Conservation (phyloP, 768 basidiomycete genomes). For the Russula earlei region DNA sequence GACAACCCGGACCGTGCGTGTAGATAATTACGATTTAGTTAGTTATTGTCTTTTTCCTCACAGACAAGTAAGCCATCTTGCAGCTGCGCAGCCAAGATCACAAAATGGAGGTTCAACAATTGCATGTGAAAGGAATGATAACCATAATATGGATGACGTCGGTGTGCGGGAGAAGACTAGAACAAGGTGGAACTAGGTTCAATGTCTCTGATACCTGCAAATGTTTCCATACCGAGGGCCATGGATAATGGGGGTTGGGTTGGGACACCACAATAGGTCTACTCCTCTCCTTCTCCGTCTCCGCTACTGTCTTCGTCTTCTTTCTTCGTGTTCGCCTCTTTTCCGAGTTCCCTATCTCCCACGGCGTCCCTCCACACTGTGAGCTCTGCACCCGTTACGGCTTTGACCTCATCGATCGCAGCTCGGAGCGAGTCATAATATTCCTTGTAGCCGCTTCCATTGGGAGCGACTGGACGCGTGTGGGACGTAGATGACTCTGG, state of each 20-base stretch:
- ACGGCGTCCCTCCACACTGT: slow-evolving; percentile 70
- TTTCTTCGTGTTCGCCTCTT: slow-evolving; percentile 41
- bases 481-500: slow-evolving; percentile 22
- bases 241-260: too few species aligned
- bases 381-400: slow-evolving; percentile 53
- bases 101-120: too few species aligned
- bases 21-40: too few species aligned
- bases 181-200: too few species aligned
- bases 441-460: slow-evolving; percentile 18
- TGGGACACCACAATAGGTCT: neutral
- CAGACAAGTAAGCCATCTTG: neutral
- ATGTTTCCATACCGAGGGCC: too few species aligned
- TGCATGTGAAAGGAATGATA: too few species aligned
- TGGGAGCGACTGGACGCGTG: slow-evolving; percentile 22
- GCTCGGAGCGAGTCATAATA: slow-evolving; percentile 45
- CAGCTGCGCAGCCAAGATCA: neutral
- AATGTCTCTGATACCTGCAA: too few species aligned
- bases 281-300: slow-evolving; percentile 26
- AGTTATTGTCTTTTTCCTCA: too few species aligned
- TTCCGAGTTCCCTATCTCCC: slow-evolving; percentile 51
- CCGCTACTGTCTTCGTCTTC: slow-evolving; percentile 40
- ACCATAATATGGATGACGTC: too few species aligned
- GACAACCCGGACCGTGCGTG: too few species aligned
- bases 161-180: too few species aligned
- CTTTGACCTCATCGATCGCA: slow-evolving; percentile 43